Conservation (phyloP, 495 filamentous ascomycete species). For the Pyronema domesticum region DNA sequence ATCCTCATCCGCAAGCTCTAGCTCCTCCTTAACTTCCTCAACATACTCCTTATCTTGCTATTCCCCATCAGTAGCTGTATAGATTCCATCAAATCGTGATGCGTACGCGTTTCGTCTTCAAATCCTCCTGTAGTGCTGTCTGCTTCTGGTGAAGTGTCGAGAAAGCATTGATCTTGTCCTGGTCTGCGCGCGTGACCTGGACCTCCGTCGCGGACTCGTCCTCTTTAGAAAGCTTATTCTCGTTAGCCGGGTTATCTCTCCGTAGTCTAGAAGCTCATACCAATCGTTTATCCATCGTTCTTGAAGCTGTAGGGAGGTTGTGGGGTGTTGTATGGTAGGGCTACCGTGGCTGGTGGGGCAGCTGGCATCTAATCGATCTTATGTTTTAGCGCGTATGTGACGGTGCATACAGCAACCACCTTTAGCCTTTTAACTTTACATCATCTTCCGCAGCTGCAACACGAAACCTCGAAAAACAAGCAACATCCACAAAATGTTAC, state of each 20-base stretch:
- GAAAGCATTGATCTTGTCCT: slow-evolving; percentile 97
- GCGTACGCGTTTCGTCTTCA: slow-evolving; percentile 62
- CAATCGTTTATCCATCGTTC: neutral
- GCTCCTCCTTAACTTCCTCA: slow-evolving; percentile 73
- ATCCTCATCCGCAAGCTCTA: slow-evolving; percentile 92
- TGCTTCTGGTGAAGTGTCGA: slow-evolving; percentile 84
- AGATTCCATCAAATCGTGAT: neutral
- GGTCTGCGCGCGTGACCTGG: slow-evolving; percentile 86
- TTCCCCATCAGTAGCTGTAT: neutral
- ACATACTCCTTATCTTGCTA: slow-evolving; percentile 98
- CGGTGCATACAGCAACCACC: neutral
- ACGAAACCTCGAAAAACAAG: neutral
- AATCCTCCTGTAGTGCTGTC: slow-evolving; percentile 53
- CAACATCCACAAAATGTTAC: too few relatives aligned
- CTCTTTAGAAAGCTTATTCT: slow-evolving; percentile 64
- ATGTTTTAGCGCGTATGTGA: neutral
- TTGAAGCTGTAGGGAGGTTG: slow-evolving; percentile 5
- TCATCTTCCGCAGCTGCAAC: neutral
- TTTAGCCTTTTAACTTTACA: too few relatives aligned
- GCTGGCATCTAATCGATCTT: neutral
- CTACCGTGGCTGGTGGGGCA: neutral
- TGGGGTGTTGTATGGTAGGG: slow-evolving; percentile 10
- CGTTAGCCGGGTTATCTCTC: too few relatives aligned
- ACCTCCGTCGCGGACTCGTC: slow-evolving; percentile 65
- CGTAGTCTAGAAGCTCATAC: too few relatives aligned